Percentiles rank a stretch among this genome's conserved stretches.
Evolutionary conservation across 129 eudicot species (phyloP).

Genomic region (Lonicera japonica): DNA sequence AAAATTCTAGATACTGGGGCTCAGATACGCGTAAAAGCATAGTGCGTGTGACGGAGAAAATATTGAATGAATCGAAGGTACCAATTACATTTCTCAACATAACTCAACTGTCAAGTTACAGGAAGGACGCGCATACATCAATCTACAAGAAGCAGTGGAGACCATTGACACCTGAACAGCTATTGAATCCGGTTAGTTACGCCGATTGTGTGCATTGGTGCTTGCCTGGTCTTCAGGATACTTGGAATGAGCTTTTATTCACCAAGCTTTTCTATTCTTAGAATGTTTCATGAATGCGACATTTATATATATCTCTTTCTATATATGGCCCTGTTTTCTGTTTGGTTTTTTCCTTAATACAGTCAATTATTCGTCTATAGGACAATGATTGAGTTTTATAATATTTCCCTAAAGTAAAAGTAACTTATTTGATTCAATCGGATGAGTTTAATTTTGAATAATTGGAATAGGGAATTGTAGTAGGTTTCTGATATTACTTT

Average conservation of each 20-base stretch:
- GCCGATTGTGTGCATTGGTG: slow-evolving; percentile 90
- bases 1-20: slow-evolving; percentile 78
- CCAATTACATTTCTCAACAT: slow-evolving; percentile 70
- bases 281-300: too few relatives aligned
- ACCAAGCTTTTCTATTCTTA: slow-evolving; percentile 72
- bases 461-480: too few relatives aligned
- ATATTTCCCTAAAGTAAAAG: too few relatives aligned
- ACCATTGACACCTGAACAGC: slow-evolving; percentile 62
- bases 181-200: slow-evolving; percentile 55
- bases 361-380: too few relatives aligned
- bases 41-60: slow-evolving; percentile 55
- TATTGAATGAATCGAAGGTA: slow-evolving; percentile 40
- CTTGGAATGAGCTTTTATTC: slow-evolving; percentile 73
- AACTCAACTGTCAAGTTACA: slow-evolving; percentile 65
- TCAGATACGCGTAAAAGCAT: slow-evolving; percentile 58
- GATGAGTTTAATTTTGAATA: too few relatives aligned
- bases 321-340: too few relatives aligned
- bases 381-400: too few relatives aligned
- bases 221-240: slow-evolving; percentile 82
- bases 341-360: too few relatives aligned
- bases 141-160: slow-evolving; percentile 81
- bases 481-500: too few relatives aligned
- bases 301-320: too few relatives aligned
- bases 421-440: too few relatives aligned
- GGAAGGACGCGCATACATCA: slow-evolving; percentile 83